Base-by-base conservation (phyloP, 164 flowering plant genomes). In the Tinospora cordifolia region DNA sequence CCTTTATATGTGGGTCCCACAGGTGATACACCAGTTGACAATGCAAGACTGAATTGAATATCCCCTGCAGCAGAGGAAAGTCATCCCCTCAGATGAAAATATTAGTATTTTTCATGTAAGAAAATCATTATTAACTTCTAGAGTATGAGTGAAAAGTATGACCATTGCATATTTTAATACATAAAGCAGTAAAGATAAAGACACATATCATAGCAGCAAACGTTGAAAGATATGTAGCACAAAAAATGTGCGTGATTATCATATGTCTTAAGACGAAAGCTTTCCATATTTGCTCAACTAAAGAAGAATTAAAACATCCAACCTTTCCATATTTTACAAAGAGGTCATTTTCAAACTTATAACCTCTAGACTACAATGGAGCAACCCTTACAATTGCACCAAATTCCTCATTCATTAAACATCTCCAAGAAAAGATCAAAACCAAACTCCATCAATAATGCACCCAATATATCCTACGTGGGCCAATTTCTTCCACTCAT, bases 1-100 rank as follows among this genome's bases (percentile, higher is more conserved):
- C 83, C 88, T 81, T 78, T 88, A 77, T 82, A 81, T 21, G 62
- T 76, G 19, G 83, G 81, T 71, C 95, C 95, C 3, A 85, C 63
- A 14, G 90, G 79, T 65, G 84, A 76, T 46, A 87, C 36, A 21
- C 95, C 92, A 70, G 71, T 76, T 65, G 93, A 85, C 44, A 87
- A 25, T 54, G 79, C 75, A 75, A 81, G 70, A 72, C 84, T 83
- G 65, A 91, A 90, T 11, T 80, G 76, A 65, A 79, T 85, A 69
- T 83, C 83, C 69, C 92, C 92, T 17, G 68, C 19, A 74, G 44
- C 36, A 34, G 63, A 11, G 15, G 1, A 58, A 65, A 27, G 41
- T 6, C 27, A 19, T 13, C n/a, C 30, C 5, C 41, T 41, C 66
- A 17, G 24, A 14, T 6, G 30, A 46, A 34, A 62, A 44, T 39